Base-by-base conservation (phyloP, 2,329 filamentous ascomycete species). In the Metarhizium guizhouense region DNA sequence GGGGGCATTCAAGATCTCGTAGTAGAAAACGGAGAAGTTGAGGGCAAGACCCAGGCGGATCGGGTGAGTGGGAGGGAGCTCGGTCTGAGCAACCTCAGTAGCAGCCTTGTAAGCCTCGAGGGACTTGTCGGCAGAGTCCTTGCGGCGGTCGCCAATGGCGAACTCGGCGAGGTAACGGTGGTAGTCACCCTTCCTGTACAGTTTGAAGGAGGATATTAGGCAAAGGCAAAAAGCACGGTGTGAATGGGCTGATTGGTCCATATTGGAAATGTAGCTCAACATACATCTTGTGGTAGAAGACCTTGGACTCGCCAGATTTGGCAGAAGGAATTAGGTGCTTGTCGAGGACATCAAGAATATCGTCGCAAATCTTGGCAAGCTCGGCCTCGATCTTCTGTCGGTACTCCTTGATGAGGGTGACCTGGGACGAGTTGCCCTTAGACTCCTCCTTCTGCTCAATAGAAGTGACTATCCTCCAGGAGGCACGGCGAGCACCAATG, bases 1-100 rank as follows among this genome's bases (percentile, higher is more conserved):
- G 62, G 93, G 93, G 47, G 93, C 91, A 83, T 97, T 99, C 70
- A 97, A 83, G 74, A 97, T 99, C 85, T 99, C 94, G 76, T 99
- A 99, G 87, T 97, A 97, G 84, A 96, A 97, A 70, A 96, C 92
- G 63, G 92, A 96, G 86, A 97, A 96, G 87, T 96, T 97, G 67
- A 97, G 86, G 64, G 93, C 93, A 69, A 97, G 87, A 74, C 93
- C 93, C 64, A 97, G 89, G 70, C 93, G 92, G 80, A 97, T 97
- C 67, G 93, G 93, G 83, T 97, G 93, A 59, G 94, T 97, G 60
- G 93, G 93, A 61, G 93, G 92, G 66, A 97, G 87, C 78, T 97
- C 93, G 62, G 90, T 96, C 82, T 96, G 93, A 66, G 94, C 94
- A 70, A 97, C 92, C 70, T 96, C 93, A 79, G 94, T 97, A 67